Percentiles rank a stretch among this genome's conserved stretches.
Evolutionary conservation across 208 protist genomes (phyloP).

Genomic region (Hexamita inflata): DNA sequence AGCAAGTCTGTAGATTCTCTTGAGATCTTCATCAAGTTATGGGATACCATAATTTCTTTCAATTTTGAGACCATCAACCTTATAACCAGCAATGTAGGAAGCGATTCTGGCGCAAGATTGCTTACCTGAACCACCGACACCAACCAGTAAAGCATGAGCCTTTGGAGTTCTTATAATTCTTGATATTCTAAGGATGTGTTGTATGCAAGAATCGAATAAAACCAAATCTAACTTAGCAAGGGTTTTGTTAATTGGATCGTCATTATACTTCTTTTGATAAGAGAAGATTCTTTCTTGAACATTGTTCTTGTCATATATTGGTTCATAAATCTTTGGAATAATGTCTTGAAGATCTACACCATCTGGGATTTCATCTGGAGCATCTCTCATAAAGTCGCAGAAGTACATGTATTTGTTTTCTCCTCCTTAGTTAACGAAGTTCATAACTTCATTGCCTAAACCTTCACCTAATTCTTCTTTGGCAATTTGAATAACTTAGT

Average conservation of each 20-base stretch:
- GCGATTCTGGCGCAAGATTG: slow-evolving; percentile 68
- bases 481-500: slow-evolving; percentile 49
- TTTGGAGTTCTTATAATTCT: slow-evolving; percentile 38
- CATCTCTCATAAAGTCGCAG: slow-evolving; percentile 24
- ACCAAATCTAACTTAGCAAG: slow-evolving; percentile 68
- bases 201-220: slow-evolving; percentile 73
- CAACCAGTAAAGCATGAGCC: slow-evolving; percentile 47
- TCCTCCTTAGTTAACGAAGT: slow-evolving; percentile 13
- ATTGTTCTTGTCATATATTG: slow-evolving; percentile 59
- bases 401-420: slow-evolving; percentile 11
- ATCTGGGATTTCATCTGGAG: slow-evolving; percentile 18
- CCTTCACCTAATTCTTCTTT: background rate
- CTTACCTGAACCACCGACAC: slow-evolving; percentile 50
- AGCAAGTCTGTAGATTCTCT: slow-evolving; percentile 31
- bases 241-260: too few relatives aligned
- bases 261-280: slow-evolving; percentile 59
- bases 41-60: slow-evolving; percentile 49
- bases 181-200: slow-evolving; percentile 39
- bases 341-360: slow-evolving; percentile 60
- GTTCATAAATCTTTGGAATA: slow-evolving; percentile 78
- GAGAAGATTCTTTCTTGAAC: slow-evolving; percentile 55
- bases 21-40: slow-evolving; percentile 37
- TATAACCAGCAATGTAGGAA: slow-evolving; percentile 65
- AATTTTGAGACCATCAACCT: slow-evolving; percentile 79
- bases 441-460: background rate